Conservation (phyloP, 805 yeast genomes). For the Jamesozyma lodderae region DNA sequence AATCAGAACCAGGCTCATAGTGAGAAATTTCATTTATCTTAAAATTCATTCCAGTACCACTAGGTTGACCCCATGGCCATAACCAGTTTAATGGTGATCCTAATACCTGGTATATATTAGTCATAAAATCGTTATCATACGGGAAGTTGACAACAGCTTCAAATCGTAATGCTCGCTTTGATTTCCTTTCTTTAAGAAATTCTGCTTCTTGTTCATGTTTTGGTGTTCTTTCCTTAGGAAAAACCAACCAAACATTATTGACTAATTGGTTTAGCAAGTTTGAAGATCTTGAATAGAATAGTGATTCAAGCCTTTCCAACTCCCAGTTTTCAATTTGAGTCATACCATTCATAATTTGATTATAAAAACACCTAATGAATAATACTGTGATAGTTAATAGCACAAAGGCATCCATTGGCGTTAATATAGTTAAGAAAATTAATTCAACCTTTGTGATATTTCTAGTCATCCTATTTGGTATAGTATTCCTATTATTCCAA, state of each 20-base stretch:
- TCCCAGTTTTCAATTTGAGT: conserved; percentile 95
- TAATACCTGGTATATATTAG: conserved; percentile 43
- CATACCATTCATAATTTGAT: conserved; percentile 53
- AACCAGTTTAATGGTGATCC: conserved; percentile 67
- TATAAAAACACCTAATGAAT: conserved; percentile 49
- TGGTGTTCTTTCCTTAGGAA: conserved; percentile 11
- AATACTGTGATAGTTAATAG: conserved; percentile 50
- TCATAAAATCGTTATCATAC: conserved; percentile 58
- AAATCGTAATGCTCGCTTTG: conserved; percentile 32
- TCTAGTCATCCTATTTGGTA: conserved; percentile 43
- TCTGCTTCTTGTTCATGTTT: conserved; percentile 11
- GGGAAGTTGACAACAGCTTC: conserved; percentile 71
- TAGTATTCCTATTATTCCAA: conserved; percentile 35
- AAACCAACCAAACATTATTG: conserved; percentile 39
- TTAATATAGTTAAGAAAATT: conserved; percentile 42
- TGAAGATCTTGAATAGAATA: conserved; percentile 40
- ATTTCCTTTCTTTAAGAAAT: conserved; percentile 6
- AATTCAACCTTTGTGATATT: conserved; percentile 42
- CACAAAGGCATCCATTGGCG: conserved; percentile 52
- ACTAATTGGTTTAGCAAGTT: conserved; percentile 36
- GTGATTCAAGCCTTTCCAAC: conserved; percentile 64
- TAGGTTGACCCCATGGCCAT: conserved; percentile 60
- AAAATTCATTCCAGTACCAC: conserved; percentile 51
- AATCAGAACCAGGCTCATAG: conserved; percentile 16
- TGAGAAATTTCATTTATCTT: conserved; percentile 44